Percentiles rank a stretch among this genome's conserved stretches.
These are phyloP conservation scores for Cymbopogon flexuosus DNA, from an alignment of 202 grass and related monocot genomes.

Conservation along the genomic window DNA sequence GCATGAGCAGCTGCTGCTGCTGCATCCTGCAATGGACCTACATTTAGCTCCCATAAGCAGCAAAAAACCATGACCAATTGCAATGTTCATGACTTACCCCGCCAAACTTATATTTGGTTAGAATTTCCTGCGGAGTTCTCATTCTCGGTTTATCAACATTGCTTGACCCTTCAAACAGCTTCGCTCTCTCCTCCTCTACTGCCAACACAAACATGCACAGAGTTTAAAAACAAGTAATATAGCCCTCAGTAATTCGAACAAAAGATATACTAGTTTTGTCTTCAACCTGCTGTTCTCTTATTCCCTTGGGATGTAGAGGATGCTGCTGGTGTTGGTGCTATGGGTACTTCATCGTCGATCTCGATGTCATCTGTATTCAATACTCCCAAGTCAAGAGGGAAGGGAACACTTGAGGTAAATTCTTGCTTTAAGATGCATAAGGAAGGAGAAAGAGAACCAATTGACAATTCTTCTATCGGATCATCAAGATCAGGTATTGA, in stretches of 20 bases:
- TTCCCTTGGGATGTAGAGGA: constrained; percentile 43
- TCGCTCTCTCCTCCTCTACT: constrained; percentile 64
- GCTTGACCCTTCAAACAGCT: constrained; percentile 81
- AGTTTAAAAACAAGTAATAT: neutral
- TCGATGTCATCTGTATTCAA: constrained; percentile 78
- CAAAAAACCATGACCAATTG: neutral
- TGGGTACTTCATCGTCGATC: constrained; percentile 67
- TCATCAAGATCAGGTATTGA: constrained; percentile 34
- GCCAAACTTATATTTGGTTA: constrained; percentile 91
- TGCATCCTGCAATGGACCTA: constrained; percentile 62
- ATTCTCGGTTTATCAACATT: constrained; percentile 63
- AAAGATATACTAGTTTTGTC: neutral
- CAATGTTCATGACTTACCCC: constrained; percentile 52
- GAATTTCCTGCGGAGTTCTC: constrained; percentile 84
- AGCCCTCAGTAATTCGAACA: neutral
- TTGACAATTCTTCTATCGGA: constrained; percentile 61
- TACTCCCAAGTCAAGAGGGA: constrained; percentile 26
- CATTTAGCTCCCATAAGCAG: constrained; percentile 8
- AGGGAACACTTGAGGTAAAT: neutral
- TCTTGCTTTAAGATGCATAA: constrained; percentile 28
- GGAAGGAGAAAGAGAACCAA: constrained; percentile 53
- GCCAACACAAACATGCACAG: constrained; percentile 22
- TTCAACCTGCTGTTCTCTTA: constrained; percentile 46
- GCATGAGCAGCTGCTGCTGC: constrained; percentile 85
- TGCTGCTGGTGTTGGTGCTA: constrained; percentile 35